A percentile compares a stretch with the other conserved stretches of the same genome.
These are phyloP conservation scores for Thalassiosira pacifica DNA, from an alignment of 352 stramenopile genomes.

Conservation along the genomic window DNA sequence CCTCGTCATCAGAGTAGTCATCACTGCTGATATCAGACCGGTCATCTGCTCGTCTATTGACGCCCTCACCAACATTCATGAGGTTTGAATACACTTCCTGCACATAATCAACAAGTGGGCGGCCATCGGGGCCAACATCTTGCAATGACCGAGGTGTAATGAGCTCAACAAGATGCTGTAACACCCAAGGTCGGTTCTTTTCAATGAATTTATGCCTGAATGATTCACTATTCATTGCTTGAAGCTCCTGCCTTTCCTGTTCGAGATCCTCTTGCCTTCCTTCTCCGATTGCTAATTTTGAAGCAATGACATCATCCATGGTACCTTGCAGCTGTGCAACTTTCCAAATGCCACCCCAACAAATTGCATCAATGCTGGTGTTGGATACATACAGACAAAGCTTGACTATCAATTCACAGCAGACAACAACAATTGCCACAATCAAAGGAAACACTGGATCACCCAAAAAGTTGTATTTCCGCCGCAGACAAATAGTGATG, in stretches of 20 bases:
- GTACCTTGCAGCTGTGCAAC: constrained; percentile 92
- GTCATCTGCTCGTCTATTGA: constrained; percentile 89
- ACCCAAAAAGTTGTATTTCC: constrained; percentile 93
- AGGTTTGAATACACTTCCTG: constrained; percentile 96
- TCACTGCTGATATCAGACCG: constrained; percentile 93
- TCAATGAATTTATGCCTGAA: constrained; percentile 97
- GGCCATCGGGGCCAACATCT: constrained; percentile 85
- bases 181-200: constrained; percentile 95
- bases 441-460: constrained; percentile 93
- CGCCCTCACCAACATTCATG: constrained; percentile 88
- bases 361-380: constrained; percentile 82
- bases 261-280: constrained; percentile 94
- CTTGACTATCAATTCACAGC: constrained; percentile 87
- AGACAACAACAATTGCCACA: constrained; percentile 88
- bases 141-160: constrained; percentile 93
- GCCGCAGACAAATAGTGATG: constrained; percentile 93
- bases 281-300: constrained; percentile 93
- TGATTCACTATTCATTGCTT: constrained; percentile 95
- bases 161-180: constrained; percentile 96
- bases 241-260: constrained; percentile 94
- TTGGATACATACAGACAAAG: constrained; percentile 87
- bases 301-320: constrained; percentile 95
- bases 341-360: constrained; percentile 91
- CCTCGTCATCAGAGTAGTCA: constrained; percentile 88
- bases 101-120: constrained; percentile 93